Percentiles rank a stretch among this genome's conserved stretches.
These are phyloP conservation scores for Taphrina flavorubra DNA, from an alignment of 1,139 yeast species.

Conservation along the genomic window DNA sequence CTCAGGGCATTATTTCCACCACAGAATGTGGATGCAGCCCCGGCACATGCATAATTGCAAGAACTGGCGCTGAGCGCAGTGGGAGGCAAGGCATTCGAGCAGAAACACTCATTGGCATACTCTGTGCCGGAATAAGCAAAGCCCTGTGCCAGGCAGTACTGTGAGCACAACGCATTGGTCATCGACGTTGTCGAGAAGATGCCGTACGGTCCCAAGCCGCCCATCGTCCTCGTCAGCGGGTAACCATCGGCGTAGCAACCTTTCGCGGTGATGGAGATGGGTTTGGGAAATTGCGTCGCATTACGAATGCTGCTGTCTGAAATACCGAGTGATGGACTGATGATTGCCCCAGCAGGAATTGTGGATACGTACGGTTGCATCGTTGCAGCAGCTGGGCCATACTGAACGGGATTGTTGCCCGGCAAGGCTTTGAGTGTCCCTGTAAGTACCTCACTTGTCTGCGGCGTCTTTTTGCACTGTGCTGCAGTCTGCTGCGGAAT, in stretches of 20 bases:
- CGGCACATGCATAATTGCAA: slow-evolving; percentile 41
- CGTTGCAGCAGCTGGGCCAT: slow-evolving; percentile 36
- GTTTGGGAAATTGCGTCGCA: slow-evolving; percentile 26
- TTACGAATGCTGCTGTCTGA: slow-evolving; percentile 27
- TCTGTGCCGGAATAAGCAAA: slow-evolving; percentile 41
- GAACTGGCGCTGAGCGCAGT: slow-evolving; percentile 17
- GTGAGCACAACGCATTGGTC: slow-evolving; percentile 30
- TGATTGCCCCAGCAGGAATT: slow-evolving; percentile 15
- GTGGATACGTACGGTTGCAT: slow-evolving; percentile 13
- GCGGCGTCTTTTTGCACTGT: slow-evolving; percentile 26
- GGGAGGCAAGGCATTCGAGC: slow-evolving; percentile 36
- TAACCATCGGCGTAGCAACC: slow-evolving; percentile 41
- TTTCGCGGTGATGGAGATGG: slow-evolving; percentile 10
- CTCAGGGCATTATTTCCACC: slow-evolving; percentile 36
- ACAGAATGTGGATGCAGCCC: slow-evolving; percentile 25
- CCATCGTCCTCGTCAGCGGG: slow-evolving; percentile 33
- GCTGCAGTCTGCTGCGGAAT: slow-evolving; percentile 19
- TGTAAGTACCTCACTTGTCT: slow-evolving; percentile 25
- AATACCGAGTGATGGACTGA: slow-evolving; percentile 19
- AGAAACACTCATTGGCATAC: slow-evolving; percentile 40
- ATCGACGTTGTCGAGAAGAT: slow-evolving; percentile 26
- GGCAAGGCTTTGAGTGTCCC: slow-evolving; percentile 37
- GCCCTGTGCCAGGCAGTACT: slow-evolving; percentile 35
- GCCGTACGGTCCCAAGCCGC: slow-evolving; percentile 35
- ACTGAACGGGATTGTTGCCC: slow-evolving; percentile 36